Percentiles rank a stretch among this genome's conserved stretches.
Evolutionary conservation across 345 rosid species (phyloP).

Genomic region (Turritis glabra): DNA sequence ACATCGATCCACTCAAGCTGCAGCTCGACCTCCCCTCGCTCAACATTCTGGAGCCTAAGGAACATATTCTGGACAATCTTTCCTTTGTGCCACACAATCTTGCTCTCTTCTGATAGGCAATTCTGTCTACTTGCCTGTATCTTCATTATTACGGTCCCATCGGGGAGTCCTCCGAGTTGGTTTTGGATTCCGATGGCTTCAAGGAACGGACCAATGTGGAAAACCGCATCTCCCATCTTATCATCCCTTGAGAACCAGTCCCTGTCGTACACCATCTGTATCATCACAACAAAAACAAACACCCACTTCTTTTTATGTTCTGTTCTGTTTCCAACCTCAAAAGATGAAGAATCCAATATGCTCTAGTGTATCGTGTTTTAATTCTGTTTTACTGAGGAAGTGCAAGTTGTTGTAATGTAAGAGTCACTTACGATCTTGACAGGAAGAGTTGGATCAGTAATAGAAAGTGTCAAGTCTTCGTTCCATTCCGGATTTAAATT

Average conservation of each 20-base stretch:
- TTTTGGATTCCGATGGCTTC: slow-evolving; percentile 51
- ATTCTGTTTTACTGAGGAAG: neutral
- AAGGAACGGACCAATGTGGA: slow-evolving; percentile 48
- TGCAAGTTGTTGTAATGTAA: neutral
- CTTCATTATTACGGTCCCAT: slow-evolving; percentile 54
- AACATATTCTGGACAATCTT: slow-evolving; percentile 56
- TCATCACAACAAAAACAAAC: neutral
- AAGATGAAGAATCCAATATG: neutral
- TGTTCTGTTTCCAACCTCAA: neutral
- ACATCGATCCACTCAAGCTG: slow-evolving; percentile 65
- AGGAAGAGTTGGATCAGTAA: slow-evolving; percentile 61
- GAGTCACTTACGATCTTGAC: slow-evolving; percentile 58
- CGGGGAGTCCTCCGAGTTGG: slow-evolving; percentile 41
- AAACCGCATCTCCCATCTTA: slow-evolving; percentile 83
- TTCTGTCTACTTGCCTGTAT: slow-evolving; percentile 53
- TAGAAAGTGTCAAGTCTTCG: slow-evolving; percentile 74
- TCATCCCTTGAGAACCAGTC: slow-evolving; percentile 71
- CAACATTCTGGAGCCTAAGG: slow-evolving; percentile 59
- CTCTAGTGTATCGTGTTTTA: too few relatives aligned
- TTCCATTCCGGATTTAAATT: slow-evolving; percentile 81
- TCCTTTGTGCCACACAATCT: slow-evolving; percentile 52
- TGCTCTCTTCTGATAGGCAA: slow-evolving; percentile 63
- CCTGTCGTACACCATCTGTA: slow-evolving; percentile 69
- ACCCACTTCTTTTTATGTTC: neutral
- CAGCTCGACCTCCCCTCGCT: slow-evolving; percentile 61